Base-by-base conservation (phyloP, 1,284 basidiomycete genomes). In the Cutaneotrichosporon cavernicola region DNA sequence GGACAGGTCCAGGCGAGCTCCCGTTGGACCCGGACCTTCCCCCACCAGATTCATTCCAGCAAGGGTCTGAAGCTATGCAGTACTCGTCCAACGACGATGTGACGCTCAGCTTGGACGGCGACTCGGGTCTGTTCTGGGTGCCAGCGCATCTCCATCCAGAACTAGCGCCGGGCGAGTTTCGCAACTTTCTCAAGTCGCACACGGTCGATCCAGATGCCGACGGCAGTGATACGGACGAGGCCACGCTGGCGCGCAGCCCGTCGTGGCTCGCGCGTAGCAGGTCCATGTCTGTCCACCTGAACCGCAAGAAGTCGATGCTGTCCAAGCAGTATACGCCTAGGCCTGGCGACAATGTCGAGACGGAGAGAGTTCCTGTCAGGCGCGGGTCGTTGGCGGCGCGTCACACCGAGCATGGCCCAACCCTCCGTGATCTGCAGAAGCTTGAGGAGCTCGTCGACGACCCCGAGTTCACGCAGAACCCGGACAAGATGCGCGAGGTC, bases 101-200 rank as follows among this genome's bases (percentile, higher is more conserved):
- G 47, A 76, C 76, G 9, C 70, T 80, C 58, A 69, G 73, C 13
- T 69, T 76, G 3, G 71, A 76, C 53, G 75, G 75, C 46, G 70
- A 76, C 30, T 72, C 72, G 14, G 73, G 73, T 13, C 87, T 97
- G 65, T 98, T 97, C 83, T 99, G 96, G 96, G 92, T 99, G 18
- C 96, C 96, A 47, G 96, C 96, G 16, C 88, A 90, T 62, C 84
- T 97, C 26, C 96, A 99, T 77, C 97, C 96, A 22, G 96, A 99
- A 82, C 91, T 99, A 75, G 96, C 95, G 1, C 97, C 97, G 11
- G 88, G 89, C 59, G 93, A 98, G 81, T 99, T 99, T 81, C 88
- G 92, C 65, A 89, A 89, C 32, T 97, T 98, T 76, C 87, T 99
- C 71, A 91, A 95, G 79, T 91, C 97, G 72, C 96, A 98, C 82